Conservation (phyloP, 768 basidiomycete genomes). For the Lentinula guzmanii region DNA sequence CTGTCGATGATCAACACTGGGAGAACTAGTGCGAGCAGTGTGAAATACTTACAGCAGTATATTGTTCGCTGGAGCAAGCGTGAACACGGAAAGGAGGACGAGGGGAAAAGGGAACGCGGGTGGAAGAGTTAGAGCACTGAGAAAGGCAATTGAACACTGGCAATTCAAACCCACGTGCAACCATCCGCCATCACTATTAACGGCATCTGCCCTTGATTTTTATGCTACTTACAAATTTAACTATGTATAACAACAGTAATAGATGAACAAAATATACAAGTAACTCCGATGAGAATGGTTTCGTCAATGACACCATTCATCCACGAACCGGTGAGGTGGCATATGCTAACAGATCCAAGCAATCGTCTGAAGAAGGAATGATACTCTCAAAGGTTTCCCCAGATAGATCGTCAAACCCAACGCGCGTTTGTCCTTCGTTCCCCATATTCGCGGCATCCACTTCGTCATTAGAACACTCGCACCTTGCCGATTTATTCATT, state of each 20-base stretch:
- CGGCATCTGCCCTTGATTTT: too few relatives aligned
- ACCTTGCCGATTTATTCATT: not conserved
- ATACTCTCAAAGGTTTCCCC: not conserved
- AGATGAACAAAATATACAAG: not conserved
- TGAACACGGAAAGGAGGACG: not conserved
- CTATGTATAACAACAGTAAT: not conserved
- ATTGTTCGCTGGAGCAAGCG: not conserved
- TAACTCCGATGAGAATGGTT: too few relatives aligned
- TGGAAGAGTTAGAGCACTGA: not conserved
- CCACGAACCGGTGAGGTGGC: not conserved
- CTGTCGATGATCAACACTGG: not conserved
- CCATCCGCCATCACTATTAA: not conserved
- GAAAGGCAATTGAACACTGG: not conserved
- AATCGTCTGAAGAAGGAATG: slow-evolving; percentile 5
- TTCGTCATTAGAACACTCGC: not conserved
- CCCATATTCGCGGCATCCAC: not conserved
- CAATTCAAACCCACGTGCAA: not conserved
- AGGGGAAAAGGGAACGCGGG: not conserved
- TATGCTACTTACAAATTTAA: too few relatives aligned
- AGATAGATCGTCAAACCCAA: not conserved
- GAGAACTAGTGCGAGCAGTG: not conserved
- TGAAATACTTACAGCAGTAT: not conserved
- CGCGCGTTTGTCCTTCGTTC: not conserved
- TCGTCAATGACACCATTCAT: not conserved
- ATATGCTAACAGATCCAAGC: slow-evolving; percentile 5